phyloP scores from a whole-genome alignment of 2,329 filamentous ascomycete species.

The Arthrobotrys iridis region DNA sequence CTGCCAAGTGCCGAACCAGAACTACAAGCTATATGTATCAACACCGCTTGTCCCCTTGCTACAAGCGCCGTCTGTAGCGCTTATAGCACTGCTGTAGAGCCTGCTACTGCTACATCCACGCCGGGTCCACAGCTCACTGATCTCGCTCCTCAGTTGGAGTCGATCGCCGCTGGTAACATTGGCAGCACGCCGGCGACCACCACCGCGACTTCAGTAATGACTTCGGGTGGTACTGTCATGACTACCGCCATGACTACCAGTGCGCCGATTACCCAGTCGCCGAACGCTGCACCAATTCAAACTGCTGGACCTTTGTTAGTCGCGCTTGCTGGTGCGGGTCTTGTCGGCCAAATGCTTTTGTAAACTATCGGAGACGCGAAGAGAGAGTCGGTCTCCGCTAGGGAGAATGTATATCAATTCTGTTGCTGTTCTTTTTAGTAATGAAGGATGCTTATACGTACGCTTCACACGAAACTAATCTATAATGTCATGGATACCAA shows the following conservation, averaged over 20 bases:
- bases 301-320: conserved; percentile 22
- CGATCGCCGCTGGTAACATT: conserved; percentile 9
- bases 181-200: too few species aligned
- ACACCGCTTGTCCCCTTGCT: conserved; percentile 60
- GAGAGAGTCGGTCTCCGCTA: too few species aligned
- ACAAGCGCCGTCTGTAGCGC: too few species aligned
- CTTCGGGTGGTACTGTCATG: background rate
- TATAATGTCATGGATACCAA: too few species aligned
- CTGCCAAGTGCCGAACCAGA: conserved; percentile 64
- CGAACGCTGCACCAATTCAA: conserved; percentile 14
- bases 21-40: conserved; percentile 69
- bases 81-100: too few species aligned
- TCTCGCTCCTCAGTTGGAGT: background rate
- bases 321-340: conserved; percentile 12
- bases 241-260: background rate
- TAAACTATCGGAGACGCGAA: too few species aligned
- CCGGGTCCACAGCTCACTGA: conserved; percentile 4
- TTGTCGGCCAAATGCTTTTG: conserved; percentile 37
- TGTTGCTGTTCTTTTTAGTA: too few species aligned
- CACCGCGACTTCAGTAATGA: conserved; percentile 11
- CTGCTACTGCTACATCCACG: conserved; percentile 11
- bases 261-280: conserved; percentile 15
- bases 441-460: too few species aligned
- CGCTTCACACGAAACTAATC: too few species aligned
- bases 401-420: too few species aligned